Evolutionary conservation across 306 rosid genomes (phyloP).

Genomic region (Vachellia pachyceras): DNA sequence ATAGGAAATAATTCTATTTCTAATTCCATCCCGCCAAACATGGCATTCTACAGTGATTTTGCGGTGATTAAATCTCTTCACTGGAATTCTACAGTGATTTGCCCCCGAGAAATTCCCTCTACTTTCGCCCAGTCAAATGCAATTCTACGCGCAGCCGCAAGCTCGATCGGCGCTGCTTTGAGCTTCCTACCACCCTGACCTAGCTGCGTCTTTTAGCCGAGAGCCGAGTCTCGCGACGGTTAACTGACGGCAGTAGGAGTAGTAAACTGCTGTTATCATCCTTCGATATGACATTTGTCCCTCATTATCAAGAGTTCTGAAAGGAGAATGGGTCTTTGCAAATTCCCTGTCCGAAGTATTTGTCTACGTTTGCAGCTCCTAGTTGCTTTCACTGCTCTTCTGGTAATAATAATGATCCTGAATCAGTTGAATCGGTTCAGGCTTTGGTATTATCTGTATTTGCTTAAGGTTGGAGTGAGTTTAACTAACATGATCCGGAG

Average conservation of each 20-base stretch:
- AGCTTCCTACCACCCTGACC: neutral
- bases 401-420: slow-evolving; percentile 29
- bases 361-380: slow-evolving; percentile 30
- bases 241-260: neutral
- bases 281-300: neutral
- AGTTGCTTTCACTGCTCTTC: slow-evolving; percentile 28
- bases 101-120: too few species aligned
- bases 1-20: too few species aligned
- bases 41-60: too few species aligned
- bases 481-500: neutral
- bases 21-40: too few species aligned
- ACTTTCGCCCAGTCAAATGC: too few species aligned
- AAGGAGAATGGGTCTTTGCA: slow-evolving; percentile 34
- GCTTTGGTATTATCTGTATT: neutral
- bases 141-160: neutral
- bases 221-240: neutral
- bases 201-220: neutral
- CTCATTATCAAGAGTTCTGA: neutral
- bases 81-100: too few species aligned
- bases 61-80: too few species aligned
- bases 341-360: slow-evolving; percentile 29
- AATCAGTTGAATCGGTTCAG: neutral
- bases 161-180: neutral
- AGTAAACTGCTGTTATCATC: neutral
- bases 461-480: neutral